Evolutionary conservation across 2,329 filamentous ascomycete species (phyloP), one percentile per base, ranked within the genome.

Genomic region (Trichoderma breve): DNA sequence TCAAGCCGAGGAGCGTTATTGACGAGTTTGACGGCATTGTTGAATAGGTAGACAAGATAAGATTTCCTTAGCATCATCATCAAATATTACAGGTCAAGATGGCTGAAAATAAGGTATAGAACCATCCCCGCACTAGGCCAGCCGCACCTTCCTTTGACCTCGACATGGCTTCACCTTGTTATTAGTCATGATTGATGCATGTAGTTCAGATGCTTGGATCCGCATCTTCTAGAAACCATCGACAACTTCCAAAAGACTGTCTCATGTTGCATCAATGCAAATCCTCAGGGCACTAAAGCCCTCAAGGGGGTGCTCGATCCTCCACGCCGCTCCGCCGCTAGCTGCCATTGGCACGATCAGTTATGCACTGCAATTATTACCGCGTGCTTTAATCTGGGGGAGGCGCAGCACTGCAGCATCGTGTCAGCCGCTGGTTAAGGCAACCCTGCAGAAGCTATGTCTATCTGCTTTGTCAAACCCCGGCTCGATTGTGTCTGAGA

Each of bases 1-100:
- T 81, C 11, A 85, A 85, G 76, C 86, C 87, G 0, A 76, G 61
- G 39, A 88, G 86, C 73, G 85, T 88, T 0, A 87, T 88, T 77
- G 85, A 88, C 57, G 86, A 88, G 78, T 88, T 74, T 68, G 70
- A 80, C 53, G 66, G 6, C 15, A n/a, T 32, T 24, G 9, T 34
- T 34, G 11, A 18, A 60, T 34, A 60, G 53, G 11, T 28, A n/a
- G 26, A 30, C 8, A 15, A n/a, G 18, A 30, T 30, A 12, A 32
- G 55, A 58, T 58, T 28, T 28, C 28, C 12, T 18, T 43, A 43
- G 12, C 36, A 18, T n/a, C 28, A 32, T n/a, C 30, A 60, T 34
- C 28, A n/a, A 15, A 60, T 24, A 34, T 34, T 21, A 60, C 28
- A 60, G 30, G 3, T 32, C 30, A 57, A 18, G 24, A n/a, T 57